phyloP scores from a whole-genome alignment of 495 filamentous ascomycete species.

The Friedmanniomyces simplex region DNA sequence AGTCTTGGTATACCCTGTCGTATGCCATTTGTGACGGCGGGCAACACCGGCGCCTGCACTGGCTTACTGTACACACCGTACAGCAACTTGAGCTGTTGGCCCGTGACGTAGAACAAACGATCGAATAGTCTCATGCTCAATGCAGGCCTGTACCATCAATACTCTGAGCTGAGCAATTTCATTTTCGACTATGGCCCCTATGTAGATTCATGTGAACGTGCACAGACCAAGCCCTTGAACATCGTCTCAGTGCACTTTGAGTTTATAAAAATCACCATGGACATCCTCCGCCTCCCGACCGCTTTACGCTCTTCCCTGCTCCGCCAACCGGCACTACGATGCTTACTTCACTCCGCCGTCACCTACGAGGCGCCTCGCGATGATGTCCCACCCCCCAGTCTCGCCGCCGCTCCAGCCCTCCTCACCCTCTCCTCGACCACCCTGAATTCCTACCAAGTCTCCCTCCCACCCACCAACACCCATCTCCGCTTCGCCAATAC shows the following conservation, averaged over 20 bases:
- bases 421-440: constrained; percentile 15
- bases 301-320: constrained; percentile 1
- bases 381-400: constrained; percentile 1
- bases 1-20: too few species aligned
- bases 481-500: constrained; percentile 47
- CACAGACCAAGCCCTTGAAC: neutral
- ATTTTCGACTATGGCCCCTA: too few species aligned
- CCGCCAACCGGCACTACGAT: neutral
- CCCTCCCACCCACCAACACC: constrained; percentile 39
- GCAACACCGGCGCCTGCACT: too few species aligned
- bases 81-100: too few species aligned
- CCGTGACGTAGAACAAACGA: too few species aligned
- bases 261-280: neutral
- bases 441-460: constrained; percentile 49
- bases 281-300: constrained; percentile 13
- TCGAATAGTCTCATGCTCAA: too few species aligned
- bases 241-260: neutral
- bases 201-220: neutral
- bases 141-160: too few species aligned
- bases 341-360: constrained; percentile 1
- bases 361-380: neutral
- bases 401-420: constrained; percentile 6
- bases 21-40: too few species aligned
- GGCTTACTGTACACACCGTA: too few species aligned
- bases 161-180: too few species aligned